Percentiles rank a stretch among this genome's conserved stretches.
Conservation (phyloP, 371 early-diverging fungal species). For the Zychaea mexicana region DNA sequence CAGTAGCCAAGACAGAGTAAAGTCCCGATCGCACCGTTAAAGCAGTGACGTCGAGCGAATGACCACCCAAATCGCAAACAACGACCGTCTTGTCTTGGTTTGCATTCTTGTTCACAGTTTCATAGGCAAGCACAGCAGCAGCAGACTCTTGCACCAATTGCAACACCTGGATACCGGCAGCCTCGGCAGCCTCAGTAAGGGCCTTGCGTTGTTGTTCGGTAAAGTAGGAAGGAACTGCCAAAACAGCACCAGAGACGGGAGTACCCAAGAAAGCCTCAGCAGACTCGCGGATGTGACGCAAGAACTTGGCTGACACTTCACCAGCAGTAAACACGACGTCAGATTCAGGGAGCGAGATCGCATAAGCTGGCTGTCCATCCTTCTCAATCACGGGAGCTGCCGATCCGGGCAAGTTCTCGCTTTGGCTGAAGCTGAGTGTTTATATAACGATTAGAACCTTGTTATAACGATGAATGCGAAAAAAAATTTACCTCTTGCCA, state of each 20-base stretch:
- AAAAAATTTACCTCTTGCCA: constrained; percentile 68
- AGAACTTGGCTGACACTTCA: constrained; percentile 78
- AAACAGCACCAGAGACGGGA: constrained; percentile 82
- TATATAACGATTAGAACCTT: not conserved
- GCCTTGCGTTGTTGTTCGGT: constrained; percentile 84
- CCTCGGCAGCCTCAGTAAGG: constrained; percentile 78
- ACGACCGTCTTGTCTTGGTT: constrained; percentile 80
- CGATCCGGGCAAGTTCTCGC: constrained; percentile 51
- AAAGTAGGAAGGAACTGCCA: constrained; percentile 96
- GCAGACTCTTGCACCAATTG: constrained; percentile 95
- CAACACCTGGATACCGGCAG: constrained; percentile 89
- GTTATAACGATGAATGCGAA: not conserved
- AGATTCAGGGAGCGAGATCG: constrained; percentile 68
- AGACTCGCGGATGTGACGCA: constrained; percentile 81
- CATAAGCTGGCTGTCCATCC: constrained; percentile 76
- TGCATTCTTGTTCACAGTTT: constrained; percentile 66
- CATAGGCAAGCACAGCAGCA: constrained; percentile 96
- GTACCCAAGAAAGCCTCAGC: constrained; percentile 89
- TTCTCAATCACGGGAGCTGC: constrained; percentile 70
- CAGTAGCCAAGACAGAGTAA: constrained; percentile 82
- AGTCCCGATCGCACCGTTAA: constrained; percentile 89
- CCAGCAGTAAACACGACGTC: constrained; percentile 66
- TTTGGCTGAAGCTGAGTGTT: constrained; percentile 34
- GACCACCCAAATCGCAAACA: constrained; percentile 97
- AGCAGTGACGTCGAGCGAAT: constrained; percentile 92